Conservation (phyloP, 139 green algal genomes). For the Trebouxia sp. region DNA sequence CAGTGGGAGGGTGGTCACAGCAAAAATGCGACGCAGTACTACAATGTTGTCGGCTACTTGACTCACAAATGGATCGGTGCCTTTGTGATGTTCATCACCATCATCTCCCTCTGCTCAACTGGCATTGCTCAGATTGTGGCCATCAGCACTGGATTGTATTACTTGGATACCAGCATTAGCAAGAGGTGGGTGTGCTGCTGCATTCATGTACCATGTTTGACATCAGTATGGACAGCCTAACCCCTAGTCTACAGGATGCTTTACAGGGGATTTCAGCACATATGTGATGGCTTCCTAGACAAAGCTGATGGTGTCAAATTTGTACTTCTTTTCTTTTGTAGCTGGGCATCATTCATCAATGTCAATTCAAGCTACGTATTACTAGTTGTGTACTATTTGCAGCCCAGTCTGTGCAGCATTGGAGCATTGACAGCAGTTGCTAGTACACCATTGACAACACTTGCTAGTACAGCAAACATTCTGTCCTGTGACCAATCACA, state of each 20-base stretch:
- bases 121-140: slow-evolving; percentile 32
- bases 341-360: too few relatives aligned
- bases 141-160: slow-evolving; percentile 30
- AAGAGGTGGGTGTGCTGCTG: slow-evolving; percentile 11
- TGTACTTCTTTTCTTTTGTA: too few relatives aligned
- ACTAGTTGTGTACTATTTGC: neutral
- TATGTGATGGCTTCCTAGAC: too few relatives aligned
- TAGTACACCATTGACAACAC: too few relatives aligned
- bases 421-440: neutral
- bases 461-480: too few relatives aligned
- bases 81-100: slow-evolving; percentile 33
- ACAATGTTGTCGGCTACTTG: slow-evolving; percentile 1
- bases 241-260: too few relatives aligned
- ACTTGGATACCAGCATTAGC: neutral
- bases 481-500: too few relatives aligned
- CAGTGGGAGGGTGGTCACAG: slow-evolving; percentile 2
- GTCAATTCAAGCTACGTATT: too few relatives aligned
- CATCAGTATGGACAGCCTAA: too few relatives aligned
- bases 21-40: slow-evolving; percentile 28
- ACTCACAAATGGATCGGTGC: neutral
- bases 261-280: too few relatives aligned
- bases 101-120: slow-evolving; percentile 31
- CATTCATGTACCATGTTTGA: too few relatives aligned
- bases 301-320: too few relatives aligned
- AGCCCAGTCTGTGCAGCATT: neutral